Evolutionary conservation across 2,329 filamentous ascomycete species (phyloP), one percentile per base, ranked within the genome.

Genomic region (Cladosporium oxysporum): DNA sequence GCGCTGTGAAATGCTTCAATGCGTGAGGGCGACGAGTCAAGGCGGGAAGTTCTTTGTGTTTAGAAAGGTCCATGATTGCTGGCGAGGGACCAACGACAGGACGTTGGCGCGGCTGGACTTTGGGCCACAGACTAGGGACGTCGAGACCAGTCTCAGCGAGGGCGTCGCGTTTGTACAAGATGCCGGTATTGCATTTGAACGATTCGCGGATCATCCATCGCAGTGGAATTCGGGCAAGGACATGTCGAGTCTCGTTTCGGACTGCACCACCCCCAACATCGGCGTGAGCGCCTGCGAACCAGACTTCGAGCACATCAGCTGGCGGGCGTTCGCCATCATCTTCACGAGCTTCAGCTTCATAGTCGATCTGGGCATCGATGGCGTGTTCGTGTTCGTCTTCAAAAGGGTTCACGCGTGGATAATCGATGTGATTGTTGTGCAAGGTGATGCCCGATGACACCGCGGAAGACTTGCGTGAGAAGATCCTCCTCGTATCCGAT

Each of bases 141-240:
- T 83, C 81, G 2, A 82, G 68, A 0, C 81, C 80, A 23, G 75
- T 72, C 58, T 81, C 79, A 0, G 79, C 79, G 1, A 83, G 76
- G 2, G 70, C 68, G 6, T 75, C 73, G 0, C 78, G 76, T 47
- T 76, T 74, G 73, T 82, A 82, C 21, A 81, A 69, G 41, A 83
- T 82, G 1, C 79, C 80, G 0, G 81, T 82, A 59, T 82, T 71
- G 72, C 80, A 82, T 67, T 81, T 79, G 68, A 83, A 83, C 66
- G 77, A 33, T 8, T 83, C 80, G 23, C 80, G 75, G 12, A 83
- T 74, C 81, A 83, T 83, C 81, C 81, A 83, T 2, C 80, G 77
- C 3, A 83, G 74, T 5, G 81, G 80, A 16, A 82, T 82, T 3
- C 78, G 78, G 4, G 79, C 76, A 10, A 83, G 76, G 69, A 79